These are phyloP conservation scores for Dioscorea dumetorum DNA, from an alignment of 106 monocot genomes.

Conservation along the genomic window DNA sequence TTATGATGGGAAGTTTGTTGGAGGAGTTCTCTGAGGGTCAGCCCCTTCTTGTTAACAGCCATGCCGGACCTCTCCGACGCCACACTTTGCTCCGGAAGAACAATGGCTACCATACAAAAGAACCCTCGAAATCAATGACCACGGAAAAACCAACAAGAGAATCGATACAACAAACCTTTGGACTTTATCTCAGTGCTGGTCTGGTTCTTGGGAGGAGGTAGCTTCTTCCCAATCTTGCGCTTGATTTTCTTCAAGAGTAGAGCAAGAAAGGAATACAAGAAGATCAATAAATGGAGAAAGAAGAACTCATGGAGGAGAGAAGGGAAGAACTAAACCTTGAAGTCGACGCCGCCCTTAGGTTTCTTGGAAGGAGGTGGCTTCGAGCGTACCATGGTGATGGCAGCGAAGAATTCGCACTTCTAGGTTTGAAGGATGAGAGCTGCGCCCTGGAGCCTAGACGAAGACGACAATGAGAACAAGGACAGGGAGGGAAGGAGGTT, in stretches of 20 bases:
- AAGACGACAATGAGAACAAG: no score
- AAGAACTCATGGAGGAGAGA: background rate
- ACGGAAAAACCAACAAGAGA: background rate
- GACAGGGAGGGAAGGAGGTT: no score
- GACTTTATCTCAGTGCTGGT: slow-evolving; percentile 85
- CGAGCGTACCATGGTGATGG: slow-evolving; percentile 31
- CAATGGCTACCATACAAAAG: slow-evolving; percentile 58
- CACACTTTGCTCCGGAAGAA: slow-evolving; percentile 91
- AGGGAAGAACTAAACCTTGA: slow-evolving; percentile 37
- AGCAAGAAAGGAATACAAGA: background rate
- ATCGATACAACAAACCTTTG: slow-evolving; percentile 36
- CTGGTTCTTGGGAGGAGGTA: slow-evolving; percentile 80
- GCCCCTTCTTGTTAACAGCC: no score
- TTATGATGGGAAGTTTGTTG: no score
- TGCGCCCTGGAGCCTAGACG: no score
- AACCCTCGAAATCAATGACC: background rate
- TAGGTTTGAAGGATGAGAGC: no score
- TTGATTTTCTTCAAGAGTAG: slow-evolving; percentile 68
- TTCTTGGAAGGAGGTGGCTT: slow-evolving; percentile 44
- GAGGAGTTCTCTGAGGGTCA: no score
- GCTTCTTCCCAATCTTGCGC: slow-evolving; percentile 72
- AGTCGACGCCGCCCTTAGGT: slow-evolving; percentile 41
- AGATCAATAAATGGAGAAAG: background rate
- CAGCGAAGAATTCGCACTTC: no score
- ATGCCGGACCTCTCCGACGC: no score